Evolutionary conservation across 345 rosid species (phyloP), one percentile per base, ranked within the genome.

Genomic region (Leavenworthia alabamica): DNA sequence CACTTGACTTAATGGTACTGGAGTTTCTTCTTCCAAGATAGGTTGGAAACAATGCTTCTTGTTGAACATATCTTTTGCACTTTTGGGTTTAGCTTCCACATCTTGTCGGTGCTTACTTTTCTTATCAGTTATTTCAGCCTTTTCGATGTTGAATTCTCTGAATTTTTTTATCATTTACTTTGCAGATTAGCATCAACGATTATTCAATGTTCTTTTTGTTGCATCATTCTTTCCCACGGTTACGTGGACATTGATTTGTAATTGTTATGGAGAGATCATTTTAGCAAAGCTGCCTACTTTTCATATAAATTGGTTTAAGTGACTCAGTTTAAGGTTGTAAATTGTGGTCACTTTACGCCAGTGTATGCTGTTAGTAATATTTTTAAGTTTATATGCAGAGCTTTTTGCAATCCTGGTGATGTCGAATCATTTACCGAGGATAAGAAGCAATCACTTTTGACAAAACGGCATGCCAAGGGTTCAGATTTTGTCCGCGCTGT

Each of bases 371-470:
- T n/a, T n/a, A n/a, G n/a, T n/a, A n/a, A n/a, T n/a, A n/a, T n/a
- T n/a, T n/a, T n/a, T n/a, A n/a, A n/a, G n/a, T 48, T 13, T 5
- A 15, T 44, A 5, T 75, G 81, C 81, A 93, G 99, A 76, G 97
- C 97, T 43, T 87, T 93, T 82, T 93, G 99, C 82, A 83, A 81
- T 60, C 96, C 85, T 37, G 88, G 80, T 51, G 99, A 93, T 71
- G 88, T 93, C 42, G 99, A 93, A 81, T 77, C 94, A 62, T 93
- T 93, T 81, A 85, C 99, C 7, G 99, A 93, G 72, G 99, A 93
- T 76, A 93, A 85, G 74, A 93, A 89, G 72, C 88, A 87, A 72
- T 80, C 90, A 43, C 96, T 93, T 74, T 64, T 85, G 73, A 63
- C 62, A 7, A 93, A 87, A 74, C 90, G 91, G 45, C 97, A 87